phyloP scores from a whole-genome alignment of 2,329 filamentous ascomycete species.

The Rhynchosporium agropyri region DNA sequence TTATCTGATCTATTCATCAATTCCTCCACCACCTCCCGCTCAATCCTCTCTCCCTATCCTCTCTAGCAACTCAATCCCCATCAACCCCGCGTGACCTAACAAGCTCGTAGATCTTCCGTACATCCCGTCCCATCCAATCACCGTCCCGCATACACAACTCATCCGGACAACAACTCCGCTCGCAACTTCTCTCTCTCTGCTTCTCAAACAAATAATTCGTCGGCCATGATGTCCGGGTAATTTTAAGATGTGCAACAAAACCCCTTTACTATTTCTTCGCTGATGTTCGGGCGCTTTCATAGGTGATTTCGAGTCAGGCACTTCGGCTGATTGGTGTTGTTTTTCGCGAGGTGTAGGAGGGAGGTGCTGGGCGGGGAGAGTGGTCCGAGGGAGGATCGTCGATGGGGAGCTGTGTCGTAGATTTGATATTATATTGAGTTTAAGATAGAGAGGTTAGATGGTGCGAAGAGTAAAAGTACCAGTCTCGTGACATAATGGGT shows the following conservation, averaged over 20 bases:
- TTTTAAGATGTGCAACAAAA: conserved; percentile 16
- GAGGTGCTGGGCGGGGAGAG: background rate
- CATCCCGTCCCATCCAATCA: background rate
- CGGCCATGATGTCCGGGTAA: conserved; percentile 8
- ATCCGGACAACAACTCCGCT: background rate
- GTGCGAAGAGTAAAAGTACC: too few relatives aligned
- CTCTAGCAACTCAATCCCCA: background rate
- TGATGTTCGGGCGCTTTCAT: too few relatives aligned
- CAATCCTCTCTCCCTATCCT: background rate
- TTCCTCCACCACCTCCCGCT: background rate
- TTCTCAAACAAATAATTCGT: conserved; percentile 8
- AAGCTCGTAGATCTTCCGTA: too few relatives aligned
- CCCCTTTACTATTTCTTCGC: too few relatives aligned
- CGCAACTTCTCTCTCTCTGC: background rate
- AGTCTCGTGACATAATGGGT: too few relatives aligned
- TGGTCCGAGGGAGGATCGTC: conserved; percentile 10
- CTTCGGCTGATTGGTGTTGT: conserved; percentile 2
- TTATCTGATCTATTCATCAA: background rate
- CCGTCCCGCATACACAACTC: too few relatives aligned
- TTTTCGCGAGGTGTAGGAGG: too few relatives aligned
- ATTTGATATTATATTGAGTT: too few relatives aligned
- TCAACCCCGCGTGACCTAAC: background rate
- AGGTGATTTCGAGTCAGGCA: background rate
- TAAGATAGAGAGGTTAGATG: too few relatives aligned
- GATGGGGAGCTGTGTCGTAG: background rate